Percentiles rank a stretch among this genome's conserved stretches.
These are phyloP conservation scores for Penicillium canariense DNA, from an alignment of 495 filamentous ascomycete species.

Conservation along the genomic window DNA sequence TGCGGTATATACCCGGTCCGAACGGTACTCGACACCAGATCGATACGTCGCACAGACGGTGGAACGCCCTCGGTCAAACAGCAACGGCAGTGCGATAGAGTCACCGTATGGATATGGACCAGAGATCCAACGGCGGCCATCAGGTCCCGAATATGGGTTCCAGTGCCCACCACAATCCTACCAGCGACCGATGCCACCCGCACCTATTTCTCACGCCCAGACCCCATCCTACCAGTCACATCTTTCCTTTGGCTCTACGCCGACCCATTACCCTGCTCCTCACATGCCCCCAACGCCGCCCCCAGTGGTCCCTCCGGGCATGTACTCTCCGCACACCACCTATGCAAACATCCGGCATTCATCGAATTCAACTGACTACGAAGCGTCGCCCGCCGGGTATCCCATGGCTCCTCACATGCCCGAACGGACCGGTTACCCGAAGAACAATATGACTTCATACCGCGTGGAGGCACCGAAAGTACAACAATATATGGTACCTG, in stretches of 20 bases:
- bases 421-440: conserved; percentile 28
- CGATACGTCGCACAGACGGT: conserved; percentile 36
- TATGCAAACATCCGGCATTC: conserved; percentile 43
- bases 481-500: conserved; percentile 27
- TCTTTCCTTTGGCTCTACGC: conserved; percentile 43
- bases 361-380: conserved; percentile 36
- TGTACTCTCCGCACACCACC: conserved; percentile 44
- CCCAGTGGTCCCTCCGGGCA: conserved; percentile 40
- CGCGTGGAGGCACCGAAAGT: conserved; percentile 32
- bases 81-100: conserved; percentile 61
- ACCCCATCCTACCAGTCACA: conserved; percentile 38
- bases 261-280: conserved; percentile 41
- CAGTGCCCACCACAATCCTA: conserved; percentile 37
- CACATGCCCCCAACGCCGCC: conserved; percentile 49
- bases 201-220: conserved; percentile 30
- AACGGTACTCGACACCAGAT: conserved; percentile 56
- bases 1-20: conserved; percentile 51
- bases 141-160: conserved; percentile 53
- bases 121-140: conserved; percentile 50
- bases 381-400: conserved; percentile 30
- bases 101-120: conserved; percentile 31
- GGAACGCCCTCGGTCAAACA: conserved; percentile 70
- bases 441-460: conserved; percentile 29
- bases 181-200: conserved; percentile 34
- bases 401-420: conserved; percentile 30